Base-by-base conservation (phyloP, 2,329 filamentous ascomycete species). In the Fusarium nisikadoi region DNA sequence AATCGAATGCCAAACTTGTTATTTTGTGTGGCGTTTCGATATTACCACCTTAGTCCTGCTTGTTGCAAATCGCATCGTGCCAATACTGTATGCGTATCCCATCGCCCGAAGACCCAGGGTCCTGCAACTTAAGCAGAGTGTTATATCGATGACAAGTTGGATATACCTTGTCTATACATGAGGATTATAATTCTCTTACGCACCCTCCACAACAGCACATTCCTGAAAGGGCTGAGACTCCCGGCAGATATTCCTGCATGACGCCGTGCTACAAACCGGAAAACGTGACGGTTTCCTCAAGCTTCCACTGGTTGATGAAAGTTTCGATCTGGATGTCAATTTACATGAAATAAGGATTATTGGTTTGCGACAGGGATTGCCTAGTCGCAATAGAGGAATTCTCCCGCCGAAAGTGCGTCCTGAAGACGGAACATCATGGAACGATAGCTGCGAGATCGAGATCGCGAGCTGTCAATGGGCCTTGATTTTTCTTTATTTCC, bases 161-260 rank as follows among this genome's bases (percentile, higher is more conserved):
- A 71, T 53, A 57, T 65, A 64, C 59, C 70, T 45, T 53, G 72
- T 65, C 67, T 53, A 68, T 68, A 65, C 39, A 52, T 43, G 41
- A 49, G 52, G 43, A 59, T 62, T 45, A 46, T 74, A 68, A 61
- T 61, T 47, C 62, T 67, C 67, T 50, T 67, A 49, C 65, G 70
- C 75, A 77, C 75, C 73, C 67, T 66, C 50, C 56, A 60, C 50
- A 68, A 38, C 73, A 63, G 75, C 43, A 72, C 64, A 55, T 62
- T 59, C 46, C 57, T 65, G 29, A 71, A 61, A 56, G 62, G 55
- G 29, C 45, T 68, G 74, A 67, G 47, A 62, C 72, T 57, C 42
- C 62, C 54, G 59, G 53, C 57, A 63, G 57, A 65, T 62, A 39
- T 45, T 45, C 31, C 45, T 66, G 64, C 62, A 68, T 63, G 65